These are phyloP conservation scores for Pseudogymnoascus sp. DNA, from an alignment of 2,329 filamentous ascomycete species.

Conservation along the genomic window DNA sequence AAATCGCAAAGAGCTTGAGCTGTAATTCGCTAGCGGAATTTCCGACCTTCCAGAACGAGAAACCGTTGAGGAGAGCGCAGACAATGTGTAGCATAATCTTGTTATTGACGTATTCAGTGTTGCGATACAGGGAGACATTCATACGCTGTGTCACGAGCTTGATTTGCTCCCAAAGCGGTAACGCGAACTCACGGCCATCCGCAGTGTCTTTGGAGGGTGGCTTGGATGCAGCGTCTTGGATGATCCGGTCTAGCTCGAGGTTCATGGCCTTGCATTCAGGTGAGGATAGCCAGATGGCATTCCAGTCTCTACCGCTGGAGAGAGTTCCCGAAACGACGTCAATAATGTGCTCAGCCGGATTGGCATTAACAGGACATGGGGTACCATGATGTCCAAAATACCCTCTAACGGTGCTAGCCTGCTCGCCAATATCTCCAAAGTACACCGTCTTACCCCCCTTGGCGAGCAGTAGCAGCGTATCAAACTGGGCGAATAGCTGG, in stretches of 20 bases:
- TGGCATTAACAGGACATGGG: conserved; percentile 43
- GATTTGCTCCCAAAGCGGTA: conserved; percentile 56
- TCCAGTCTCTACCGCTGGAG: conserved; percentile 53
- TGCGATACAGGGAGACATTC: conserved; percentile 55
- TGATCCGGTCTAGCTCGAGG: conserved; percentile 57
- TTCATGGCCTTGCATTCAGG: conserved; percentile 49
- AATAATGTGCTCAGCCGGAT: conserved; percentile 41
- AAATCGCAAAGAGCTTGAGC: conserved; percentile 50
- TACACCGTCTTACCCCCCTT: conserved; percentile 61
- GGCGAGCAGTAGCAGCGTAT: conserved; percentile 56
- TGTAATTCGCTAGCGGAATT: conserved; percentile 44
- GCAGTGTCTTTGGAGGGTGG: conserved; percentile 33
- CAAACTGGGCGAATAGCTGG: conserved; percentile 49
- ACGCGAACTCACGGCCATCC: conserved; percentile 64
- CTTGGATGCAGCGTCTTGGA: conserved; percentile 44
- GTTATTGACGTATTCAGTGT: conserved; percentile 46
- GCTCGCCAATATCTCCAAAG: conserved; percentile 58
- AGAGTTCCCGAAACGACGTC: conserved; percentile 40
- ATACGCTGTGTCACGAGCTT: conserved; percentile 57
- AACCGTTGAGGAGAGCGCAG: conserved; percentile 52
- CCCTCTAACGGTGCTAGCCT: conserved; percentile 48
- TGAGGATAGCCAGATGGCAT: conserved; percentile 62
- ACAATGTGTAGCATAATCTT: conserved; percentile 46
- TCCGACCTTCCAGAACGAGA: conserved; percentile 55
- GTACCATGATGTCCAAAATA: conserved; percentile 58